Conservation (phyloP, 495 filamentous ascomycete species). For the Recurvomyces mirabilis region DNA sequence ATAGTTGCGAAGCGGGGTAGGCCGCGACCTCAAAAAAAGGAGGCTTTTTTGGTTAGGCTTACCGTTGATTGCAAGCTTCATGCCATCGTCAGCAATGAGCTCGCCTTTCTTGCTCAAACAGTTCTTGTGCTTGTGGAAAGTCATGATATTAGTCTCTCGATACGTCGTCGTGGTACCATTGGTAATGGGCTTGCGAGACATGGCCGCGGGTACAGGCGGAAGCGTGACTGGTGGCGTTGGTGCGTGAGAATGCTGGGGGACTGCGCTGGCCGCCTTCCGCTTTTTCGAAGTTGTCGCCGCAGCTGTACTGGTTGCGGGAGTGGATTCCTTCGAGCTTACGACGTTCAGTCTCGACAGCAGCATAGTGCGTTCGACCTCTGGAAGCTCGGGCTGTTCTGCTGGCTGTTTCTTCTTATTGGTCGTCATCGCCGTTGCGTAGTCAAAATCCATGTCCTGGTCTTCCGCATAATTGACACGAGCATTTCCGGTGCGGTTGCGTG, state of each 20-base stretch:
- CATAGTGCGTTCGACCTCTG: constrained; percentile 6
- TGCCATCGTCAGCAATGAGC: constrained; percentile 84
- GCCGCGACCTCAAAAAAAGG: constrained; percentile 9
- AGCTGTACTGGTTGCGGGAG: constrained; percentile 56
- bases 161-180: constrained; percentile 7
- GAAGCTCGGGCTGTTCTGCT: constrained; percentile 2
- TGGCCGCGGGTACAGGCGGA: constrained; percentile 13
- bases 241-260: constrained; percentile 2
- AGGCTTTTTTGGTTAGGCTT: constrained; percentile 31
- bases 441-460: constrained; percentile 84
- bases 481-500: constrained; percentile 71
- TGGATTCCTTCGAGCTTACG: constrained; percentile 38
- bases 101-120: constrained; percentile 58
- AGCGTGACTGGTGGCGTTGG: constrained; percentile 14
- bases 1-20: constrained; percentile 8
- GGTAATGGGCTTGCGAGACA: constrained; percentile 16
- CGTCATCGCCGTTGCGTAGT: constrained; percentile 29
- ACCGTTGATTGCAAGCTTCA: constrained; percentile 75
- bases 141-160: constrained; percentile 65
- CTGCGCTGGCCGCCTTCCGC: constrained; percentile 51
- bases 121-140: constrained; percentile 60
- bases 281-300: constrained; percentile 55
- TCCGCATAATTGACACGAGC: constrained; percentile 91
- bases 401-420: constrained; percentile 18
- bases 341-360: constrained; percentile 3